These are phyloP conservation scores for Actinomortierella wolfii DNA, from an alignment of 371 early-diverging fungal genomes.

Conservation along the genomic window DNA sequence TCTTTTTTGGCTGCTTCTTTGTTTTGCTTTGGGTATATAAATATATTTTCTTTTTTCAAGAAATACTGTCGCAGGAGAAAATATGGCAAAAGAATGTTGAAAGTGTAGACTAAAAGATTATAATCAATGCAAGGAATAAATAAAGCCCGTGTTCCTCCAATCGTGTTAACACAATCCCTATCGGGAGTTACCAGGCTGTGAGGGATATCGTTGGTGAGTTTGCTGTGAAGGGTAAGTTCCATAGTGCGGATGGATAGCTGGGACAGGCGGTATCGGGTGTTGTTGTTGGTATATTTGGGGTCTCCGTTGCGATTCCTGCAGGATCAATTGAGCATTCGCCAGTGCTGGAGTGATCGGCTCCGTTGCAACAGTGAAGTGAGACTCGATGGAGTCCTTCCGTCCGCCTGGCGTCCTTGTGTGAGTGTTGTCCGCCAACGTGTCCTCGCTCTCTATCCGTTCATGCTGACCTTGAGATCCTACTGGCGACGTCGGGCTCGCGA, in stretches of 20 bases:
- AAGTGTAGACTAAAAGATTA: not conserved
- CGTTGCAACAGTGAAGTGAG: not conserved
- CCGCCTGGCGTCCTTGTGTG: not conserved
- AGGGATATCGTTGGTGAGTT: too few species aligned
- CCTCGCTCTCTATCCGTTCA: not conserved
- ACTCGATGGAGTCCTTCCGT: not conserved
- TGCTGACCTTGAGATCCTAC: not conserved
- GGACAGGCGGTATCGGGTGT: not conserved
- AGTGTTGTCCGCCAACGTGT: not conserved
- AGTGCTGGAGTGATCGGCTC: slow-evolving; percentile 25
- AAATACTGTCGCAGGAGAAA: not conserved
- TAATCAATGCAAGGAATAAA: not conserved
- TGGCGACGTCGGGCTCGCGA: too few species aligned
- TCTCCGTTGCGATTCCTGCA: slow-evolving; percentile 24
- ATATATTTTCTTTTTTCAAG: not conserved
- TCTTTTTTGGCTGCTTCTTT: not conserved
- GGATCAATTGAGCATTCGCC: slow-evolving; percentile 39
- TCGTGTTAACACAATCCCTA: too few species aligned
- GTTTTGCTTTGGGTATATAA: not conserved
- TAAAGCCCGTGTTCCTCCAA: too few species aligned
- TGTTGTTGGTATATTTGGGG: not conserved
- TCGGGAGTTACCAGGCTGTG: too few species aligned
- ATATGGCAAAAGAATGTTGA: not conserved
- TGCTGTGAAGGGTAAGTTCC: not conserved
- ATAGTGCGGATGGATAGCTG: not conserved